A percentile compares a stretch with the other conserved stretches of the same genome.
phyloP scores from a whole-genome alignment of 2,329 filamentous ascomycete genomes.

The Harringtonia lauricola region DNA sequence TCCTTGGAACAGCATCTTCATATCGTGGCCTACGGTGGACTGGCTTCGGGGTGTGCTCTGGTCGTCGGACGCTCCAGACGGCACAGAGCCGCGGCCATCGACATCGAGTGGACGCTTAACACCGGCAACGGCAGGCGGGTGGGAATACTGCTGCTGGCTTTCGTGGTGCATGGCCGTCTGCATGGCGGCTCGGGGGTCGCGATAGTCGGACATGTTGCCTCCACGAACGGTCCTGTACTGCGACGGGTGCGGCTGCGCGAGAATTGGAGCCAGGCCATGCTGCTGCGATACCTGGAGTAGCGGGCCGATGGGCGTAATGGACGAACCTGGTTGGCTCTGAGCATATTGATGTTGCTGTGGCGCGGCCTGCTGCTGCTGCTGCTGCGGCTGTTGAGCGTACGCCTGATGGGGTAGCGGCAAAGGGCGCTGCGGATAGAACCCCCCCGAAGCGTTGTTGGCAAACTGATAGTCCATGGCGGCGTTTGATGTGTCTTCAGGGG shows the following conservation, averaged over 20 bases:
- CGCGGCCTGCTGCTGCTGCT: too few species aligned
- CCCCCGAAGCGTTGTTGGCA: too few species aligned
- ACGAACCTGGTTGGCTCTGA: too few species aligned
- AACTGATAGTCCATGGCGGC: background rate
- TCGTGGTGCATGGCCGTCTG: background rate
- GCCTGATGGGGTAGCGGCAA: too few species aligned
- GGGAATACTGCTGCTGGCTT: background rate
- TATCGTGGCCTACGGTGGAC: background rate
- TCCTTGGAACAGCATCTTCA: background rate
- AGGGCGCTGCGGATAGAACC: too few species aligned
- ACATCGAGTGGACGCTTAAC: background rate
- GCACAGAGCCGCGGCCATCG: too few species aligned
- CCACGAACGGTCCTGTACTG: constrained; percentile 11
- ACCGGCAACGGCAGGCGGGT: background rate
- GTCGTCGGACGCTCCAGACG: background rate
- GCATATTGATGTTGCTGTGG: background rate
- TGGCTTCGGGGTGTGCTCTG: background rate
- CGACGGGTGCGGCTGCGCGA: constrained; percentile 13
- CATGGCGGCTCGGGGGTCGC: constrained; percentile 10
- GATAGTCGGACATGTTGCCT: constrained; percentile 14
- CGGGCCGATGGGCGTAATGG: background rate
- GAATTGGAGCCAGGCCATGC: constrained; percentile 8
- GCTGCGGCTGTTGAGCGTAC: too few species aligned
- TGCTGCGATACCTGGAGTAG: background rate
- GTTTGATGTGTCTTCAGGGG: constrained; percentile 7